Conservation (phyloP, 208 protist species). For the Leptomonas pyrrhocoris region DNA sequence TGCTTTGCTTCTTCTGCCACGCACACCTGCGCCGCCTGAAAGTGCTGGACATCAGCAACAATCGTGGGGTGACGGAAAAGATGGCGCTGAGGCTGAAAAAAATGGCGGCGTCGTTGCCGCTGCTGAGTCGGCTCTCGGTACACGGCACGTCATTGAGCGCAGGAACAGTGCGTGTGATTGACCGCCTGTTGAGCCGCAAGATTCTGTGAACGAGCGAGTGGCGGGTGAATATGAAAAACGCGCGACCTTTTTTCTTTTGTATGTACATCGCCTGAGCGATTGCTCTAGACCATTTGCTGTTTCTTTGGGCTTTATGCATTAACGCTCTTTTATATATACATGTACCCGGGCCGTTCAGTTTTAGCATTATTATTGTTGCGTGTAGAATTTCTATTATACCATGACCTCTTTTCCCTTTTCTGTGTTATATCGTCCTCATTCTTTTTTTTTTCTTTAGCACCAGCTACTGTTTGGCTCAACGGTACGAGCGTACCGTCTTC, state of each 20-base stretch:
- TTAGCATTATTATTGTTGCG: too few species aligned
- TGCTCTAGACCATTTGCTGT: neutral
- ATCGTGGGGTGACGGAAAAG: conserved; percentile 30
- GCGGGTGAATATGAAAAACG: neutral
- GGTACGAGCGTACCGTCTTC: too few species aligned
- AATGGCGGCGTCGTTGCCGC: conserved; percentile 23
- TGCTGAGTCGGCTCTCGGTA: conserved; percentile 21
- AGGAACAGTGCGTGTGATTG: conserved; percentile 8
- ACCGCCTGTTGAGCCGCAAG: conserved; percentile 19
- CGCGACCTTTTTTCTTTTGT: neutral
- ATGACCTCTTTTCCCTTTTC: too few species aligned
- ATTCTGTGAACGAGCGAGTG: neutral
- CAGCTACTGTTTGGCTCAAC: too few species aligned
- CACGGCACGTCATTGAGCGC: conserved; percentile 25
- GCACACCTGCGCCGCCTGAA: conserved; percentile 43
- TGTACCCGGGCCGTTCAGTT: too few species aligned
- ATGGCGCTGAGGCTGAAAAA: conserved; percentile 21
- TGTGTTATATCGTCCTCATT: too few species aligned
- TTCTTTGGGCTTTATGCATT: neutral
- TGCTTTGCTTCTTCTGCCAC: conserved; percentile 46
- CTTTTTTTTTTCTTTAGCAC: too few species aligned
- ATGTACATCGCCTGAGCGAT: too few species aligned
- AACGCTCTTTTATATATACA: too few species aligned
- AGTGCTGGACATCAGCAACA: conserved; percentile 38
- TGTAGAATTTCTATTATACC: too few species aligned